Evolutionary conservation across 495 filamentous ascomycete genomes (phyloP), one percentile per base, ranked within the genome.

Genomic region (Aspergillus affinis): DNA sequence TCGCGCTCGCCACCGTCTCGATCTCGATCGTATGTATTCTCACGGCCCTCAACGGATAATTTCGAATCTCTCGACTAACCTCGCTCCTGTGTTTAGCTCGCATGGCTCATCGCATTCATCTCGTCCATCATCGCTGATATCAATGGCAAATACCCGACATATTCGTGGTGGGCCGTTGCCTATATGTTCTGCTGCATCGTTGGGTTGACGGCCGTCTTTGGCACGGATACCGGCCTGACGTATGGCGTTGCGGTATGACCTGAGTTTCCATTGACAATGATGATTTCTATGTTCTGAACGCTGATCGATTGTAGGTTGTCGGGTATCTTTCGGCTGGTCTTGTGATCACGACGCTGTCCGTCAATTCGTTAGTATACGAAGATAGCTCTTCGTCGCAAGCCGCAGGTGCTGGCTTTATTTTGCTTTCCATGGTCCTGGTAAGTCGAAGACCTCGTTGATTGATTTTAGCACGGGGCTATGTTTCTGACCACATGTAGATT

Each of bases 401-500:
- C 45, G 88, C 90, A 2, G 89, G 91, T 20, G 95, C 95, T 64
- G 94, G 94, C 17, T 92, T 93, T 71, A 97, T 99, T 61, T 81
- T 98, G n/a, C 80, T 98, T 30, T 90, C 93, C 36, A 97, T 98
- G 86, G 87, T 98, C 55, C 85, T 90, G 69, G 93, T 97, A 81
- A 69, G 88, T 81, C 4, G 36, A 5, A 18, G 9, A 20, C 7
- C 19, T 6, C 15, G 3, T 58, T 17, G 27, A 20, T 49, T 10
- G 12, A 41, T 6, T 2, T 1, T 17, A 1, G 36, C 36, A 10
- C 36, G 15, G 36, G 36, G 3, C 13, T 4, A 12, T 47, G 12
- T 29, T 27, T 52, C 64, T 72, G 41, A 70, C 54, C 12, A 9
- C n/a, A 23, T 19, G 21, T 13, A 97, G 93, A 90, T 97, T 67